phyloP scores from a whole-genome alignment of 257 asterid genomes.

The Scutellaria baicalensis region DNA sequence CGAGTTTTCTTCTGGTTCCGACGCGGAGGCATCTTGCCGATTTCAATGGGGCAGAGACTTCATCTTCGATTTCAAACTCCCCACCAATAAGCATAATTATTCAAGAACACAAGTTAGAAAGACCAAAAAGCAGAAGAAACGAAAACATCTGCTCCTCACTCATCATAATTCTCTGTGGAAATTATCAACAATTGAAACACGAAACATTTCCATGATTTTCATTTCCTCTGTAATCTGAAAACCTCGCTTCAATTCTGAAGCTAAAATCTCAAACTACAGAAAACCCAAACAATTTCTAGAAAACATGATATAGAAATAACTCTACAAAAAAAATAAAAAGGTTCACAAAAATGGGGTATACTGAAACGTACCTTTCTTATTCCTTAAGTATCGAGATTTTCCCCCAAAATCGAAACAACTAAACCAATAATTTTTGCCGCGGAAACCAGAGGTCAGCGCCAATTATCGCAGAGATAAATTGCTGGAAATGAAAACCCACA shows the following conservation, averaged over 20 bases:
- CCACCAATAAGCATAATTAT: not conserved
- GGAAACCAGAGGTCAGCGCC: not conserved
- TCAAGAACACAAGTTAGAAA: not conserved
- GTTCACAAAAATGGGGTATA: not conserved
- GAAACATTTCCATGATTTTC: not conserved
- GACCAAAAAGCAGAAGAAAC: not conserved
- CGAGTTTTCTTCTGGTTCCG: no score
- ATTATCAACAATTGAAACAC: not conserved
- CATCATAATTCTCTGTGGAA: not conserved
- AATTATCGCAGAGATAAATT: not conserved
- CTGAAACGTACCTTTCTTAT: not conserved
- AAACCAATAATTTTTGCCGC: not conserved
- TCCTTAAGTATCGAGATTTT: not conserved
- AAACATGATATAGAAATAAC: not conserved
- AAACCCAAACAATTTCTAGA: not conserved
- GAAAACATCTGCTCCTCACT: not conserved
- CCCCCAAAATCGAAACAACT: not conserved
- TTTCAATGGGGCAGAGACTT: no score
- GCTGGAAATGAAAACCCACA: not conserved
- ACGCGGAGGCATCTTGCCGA: no score
- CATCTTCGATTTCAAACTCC: not conserved
- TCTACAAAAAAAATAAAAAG: not conserved
- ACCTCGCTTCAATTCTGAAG: not conserved
- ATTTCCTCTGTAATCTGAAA: not conserved
- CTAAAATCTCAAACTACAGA: not conserved